Percentiles rank a stretch among this genome's conserved stretches.
phyloP scores from a whole-genome alignment of 805 yeast genomes.

The Pichia paraexigua region DNA sequence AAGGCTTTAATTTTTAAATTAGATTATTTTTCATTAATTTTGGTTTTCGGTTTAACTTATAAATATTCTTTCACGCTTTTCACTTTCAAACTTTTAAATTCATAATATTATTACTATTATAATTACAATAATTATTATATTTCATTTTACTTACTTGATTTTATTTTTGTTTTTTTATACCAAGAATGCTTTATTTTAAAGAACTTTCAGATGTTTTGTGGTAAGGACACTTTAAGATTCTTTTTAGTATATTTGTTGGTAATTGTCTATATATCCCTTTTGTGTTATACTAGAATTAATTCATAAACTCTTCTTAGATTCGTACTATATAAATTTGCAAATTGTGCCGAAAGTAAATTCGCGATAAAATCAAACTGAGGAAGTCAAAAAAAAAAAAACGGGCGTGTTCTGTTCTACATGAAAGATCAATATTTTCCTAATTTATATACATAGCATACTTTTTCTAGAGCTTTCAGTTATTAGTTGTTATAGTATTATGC shows the following conservation, averaged over 20 bases:
- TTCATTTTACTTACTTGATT: not conserved
- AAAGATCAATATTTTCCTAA: not conserved
- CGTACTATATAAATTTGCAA: not conserved
- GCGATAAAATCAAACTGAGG: not conserved
- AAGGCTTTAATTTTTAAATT: not conserved
- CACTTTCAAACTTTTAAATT: not conserved
- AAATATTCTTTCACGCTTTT: not conserved
- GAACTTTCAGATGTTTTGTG: conserved; percentile 8
- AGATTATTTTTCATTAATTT: not conserved
- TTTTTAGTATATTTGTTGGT: not conserved
- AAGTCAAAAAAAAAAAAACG: not conserved
- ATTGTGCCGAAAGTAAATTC: not conserved
- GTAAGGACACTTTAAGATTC: conserved; percentile 7
- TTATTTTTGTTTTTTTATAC: not conserved
- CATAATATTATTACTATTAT: not conserved
- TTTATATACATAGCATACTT: no score
- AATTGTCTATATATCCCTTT: conserved; percentile 2
- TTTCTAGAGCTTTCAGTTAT: not conserved
- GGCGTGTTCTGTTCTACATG: not conserved
- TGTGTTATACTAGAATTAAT: not conserved
- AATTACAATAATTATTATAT: not conserved
- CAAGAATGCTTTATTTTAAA: not conserved
- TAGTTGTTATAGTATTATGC: not conserved
- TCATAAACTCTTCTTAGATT: not conserved
- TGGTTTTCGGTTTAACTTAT: not conserved